A percentile compares a stretch with the other conserved stretches of the same genome.
phyloP scores from a whole-genome alignment of 129 eudicot genomes.

The Rutidosis leptorrhynchoides region DNA sequence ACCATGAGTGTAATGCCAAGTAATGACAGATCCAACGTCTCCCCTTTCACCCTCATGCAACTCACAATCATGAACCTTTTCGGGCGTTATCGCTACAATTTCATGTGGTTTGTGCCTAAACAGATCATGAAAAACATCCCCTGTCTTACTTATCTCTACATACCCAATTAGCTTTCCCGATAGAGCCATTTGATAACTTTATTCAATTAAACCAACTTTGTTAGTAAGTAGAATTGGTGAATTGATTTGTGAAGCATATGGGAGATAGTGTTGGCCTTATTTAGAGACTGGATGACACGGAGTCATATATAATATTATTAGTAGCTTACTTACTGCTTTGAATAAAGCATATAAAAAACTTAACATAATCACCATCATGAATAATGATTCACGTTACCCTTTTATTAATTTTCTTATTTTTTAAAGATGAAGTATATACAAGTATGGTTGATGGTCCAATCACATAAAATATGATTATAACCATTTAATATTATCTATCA shows the following conservation, averaged over 20 bases:
- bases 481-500: too few species aligned
- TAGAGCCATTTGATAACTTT: background rate
- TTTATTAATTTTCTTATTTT: too few species aligned
- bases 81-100: conserved; percentile 17
- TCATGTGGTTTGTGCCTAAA: conserved; percentile 33
- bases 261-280: conserved; percentile 3
- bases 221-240: background rate
- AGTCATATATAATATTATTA: too few species aligned
- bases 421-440: too few species aligned
- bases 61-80: conserved; percentile 32
- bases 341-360: too few species aligned
- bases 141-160: conserved; percentile 28
- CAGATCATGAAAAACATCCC: conserved; percentile 37
- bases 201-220: background rate
- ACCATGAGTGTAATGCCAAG: conserved; percentile 36
- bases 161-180: conserved; percentile 24
- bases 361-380: too few species aligned
- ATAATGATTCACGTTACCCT: too few species aligned
- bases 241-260: conserved; percentile 3
- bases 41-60: conserved; percentile 35
- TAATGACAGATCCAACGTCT: conserved; percentile 27
- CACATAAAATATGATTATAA: too few species aligned
- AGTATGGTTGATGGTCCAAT: too few species aligned
- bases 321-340: too few species aligned
- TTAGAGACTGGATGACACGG: background rate